Evolutionary conservation across 805 yeast genomes (phyloP).

Genomic region (Wickerhamomyces queroliae): DNA sequence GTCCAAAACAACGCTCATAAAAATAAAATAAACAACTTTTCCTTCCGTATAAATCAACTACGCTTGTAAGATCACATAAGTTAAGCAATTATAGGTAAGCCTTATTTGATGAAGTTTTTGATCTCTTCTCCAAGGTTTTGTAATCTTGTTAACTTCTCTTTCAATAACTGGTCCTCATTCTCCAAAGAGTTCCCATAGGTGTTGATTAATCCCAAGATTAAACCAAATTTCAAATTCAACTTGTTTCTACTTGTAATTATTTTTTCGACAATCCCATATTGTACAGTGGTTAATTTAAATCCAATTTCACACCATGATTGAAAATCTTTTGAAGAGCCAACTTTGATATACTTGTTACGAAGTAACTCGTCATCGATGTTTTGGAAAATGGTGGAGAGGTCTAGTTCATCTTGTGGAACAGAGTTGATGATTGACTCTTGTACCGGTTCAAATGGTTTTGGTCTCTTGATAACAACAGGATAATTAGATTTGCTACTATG

Average conservation of each 20-base stretch:
- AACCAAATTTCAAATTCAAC: constrained; percentile 32
- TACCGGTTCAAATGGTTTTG: constrained; percentile 3
- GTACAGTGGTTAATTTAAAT: constrained; percentile 25
- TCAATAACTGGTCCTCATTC: constrained; percentile 25
- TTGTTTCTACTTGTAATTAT: constrained; percentile 33
- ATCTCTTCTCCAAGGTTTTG: constrained; percentile 38
- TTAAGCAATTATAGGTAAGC: constrained; percentile 10
- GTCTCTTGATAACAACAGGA: constrained; percentile 4
- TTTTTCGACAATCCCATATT: constrained; percentile 27
- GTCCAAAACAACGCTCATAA: constrained; percentile 4
- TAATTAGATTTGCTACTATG: constrained; percentile 4
- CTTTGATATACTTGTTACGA: constrained; percentile 20
- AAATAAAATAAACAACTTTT: background rate
- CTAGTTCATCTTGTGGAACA: background rate
- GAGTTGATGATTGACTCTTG: constrained; percentile 1
- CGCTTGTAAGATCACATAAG: no score
- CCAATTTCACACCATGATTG: constrained; percentile 21
- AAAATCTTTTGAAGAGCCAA: constrained; percentile 27
- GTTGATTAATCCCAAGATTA: constrained; percentile 32
- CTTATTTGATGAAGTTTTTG: constrained; percentile 26
- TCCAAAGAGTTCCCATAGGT: constrained; percentile 28
- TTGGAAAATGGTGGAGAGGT: constrained; percentile 10
- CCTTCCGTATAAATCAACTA: background rate
- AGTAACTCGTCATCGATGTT: constrained; percentile 15
- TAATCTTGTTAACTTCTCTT: constrained; percentile 29